Base-by-base conservation (phyloP, 2,329 filamentous ascomycete species). In the Torrubiellomyces zombiae region DNA sequence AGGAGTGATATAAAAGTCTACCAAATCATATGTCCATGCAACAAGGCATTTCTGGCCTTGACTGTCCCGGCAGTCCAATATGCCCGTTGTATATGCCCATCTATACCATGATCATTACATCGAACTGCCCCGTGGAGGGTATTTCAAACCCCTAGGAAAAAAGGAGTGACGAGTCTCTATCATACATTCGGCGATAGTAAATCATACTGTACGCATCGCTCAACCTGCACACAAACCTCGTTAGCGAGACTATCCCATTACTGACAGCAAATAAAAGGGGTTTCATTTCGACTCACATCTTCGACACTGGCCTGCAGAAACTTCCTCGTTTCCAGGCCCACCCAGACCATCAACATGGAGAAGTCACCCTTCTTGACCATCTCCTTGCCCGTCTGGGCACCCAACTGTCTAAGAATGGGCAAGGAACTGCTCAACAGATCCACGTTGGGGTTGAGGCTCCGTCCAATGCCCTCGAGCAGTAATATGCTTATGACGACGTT, bases 401-500 rank as follows among this genome's bases (percentile, higher is more conserved):
- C 81, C 3, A 98, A 62, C 46, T 93, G 76, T 38, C 89, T 67
- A 29, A 98, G 55, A 23, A 98, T 95, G 0, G 89, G 89, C 24
- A 98, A 57, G 6, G 85, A 82, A 42, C 81, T 85, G 43, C 58
- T 64, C 35, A 98, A 75, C 9, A 98, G 59, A 51, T 98, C 89
- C 23, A 94, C 58, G 26, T 86, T 63, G 0, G 89, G 86, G 46
- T 95, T 76, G 10, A 98, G 55, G 30, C 64, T 81, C 32, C 89
- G 67, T 0, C 89, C 89, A 41, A 95, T 98, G 6, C 89, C 89
- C 47, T 98, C 89, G 2, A 98, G 62, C 3, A 98, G 62, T 17
- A 98, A 56, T 26, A 95, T 94, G 31, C 82, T 92, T 30, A 98
- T 76, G 16, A 98, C 86, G 4, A 98, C 89, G 44, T 98, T 98